Base-by-base conservation (phyloP, 805 yeast genomes). In the Wickerhamomyces mucosus region DNA sequence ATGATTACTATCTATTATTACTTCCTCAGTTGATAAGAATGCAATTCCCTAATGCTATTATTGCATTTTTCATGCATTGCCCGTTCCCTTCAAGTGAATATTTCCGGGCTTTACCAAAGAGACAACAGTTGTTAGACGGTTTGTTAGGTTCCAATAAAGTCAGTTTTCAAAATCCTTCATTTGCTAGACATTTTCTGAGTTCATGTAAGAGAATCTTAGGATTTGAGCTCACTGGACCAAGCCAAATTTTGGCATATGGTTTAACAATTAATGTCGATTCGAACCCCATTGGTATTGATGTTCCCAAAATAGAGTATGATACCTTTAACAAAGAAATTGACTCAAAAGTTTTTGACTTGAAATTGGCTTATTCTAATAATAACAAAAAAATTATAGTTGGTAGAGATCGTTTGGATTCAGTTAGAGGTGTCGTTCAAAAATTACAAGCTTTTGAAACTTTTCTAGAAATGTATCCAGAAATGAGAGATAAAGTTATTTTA, bases 31-130 rank as follows among this genome's bases (percentile, higher is more conserved):
- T 89, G 85, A 69, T 89, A 6, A 69, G 95, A 40, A 67, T 76
- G 44, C 61, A 68, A 42, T 51, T 86, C 19, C 96, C 96, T 3
- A 54, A 74, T 36, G 96, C 95, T 5, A 75, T 78, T 42, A 85
- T 92, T 40, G 96, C 95, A 0, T 81, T 88, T 46, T 92, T 88
- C 53, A 63, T 92, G 43, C 98, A 92, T 49, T 82, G 89, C n/a
- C 82, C 97, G 3, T 89, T 89, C 61, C 98, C 98, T 4, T 82
- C 95, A 17, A 78, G 86, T 13, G 99, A 92, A 56, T 86, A 88
- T 54, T 85, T 92, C 60, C 69, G 96, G 39, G 82, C 95, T 43
- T 58, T 94, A 21, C 77, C 95, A 23, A 82, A 82, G 56, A 70
- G 98, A 42, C 67, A 75, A 35, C 79, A 82, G 48, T 61, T 92